Evolutionary conservation across 1,139 yeast genomes (phyloP), one percentile per base, ranked within the genome.

Genomic region (Yamadazyma trypodendri): DNA sequence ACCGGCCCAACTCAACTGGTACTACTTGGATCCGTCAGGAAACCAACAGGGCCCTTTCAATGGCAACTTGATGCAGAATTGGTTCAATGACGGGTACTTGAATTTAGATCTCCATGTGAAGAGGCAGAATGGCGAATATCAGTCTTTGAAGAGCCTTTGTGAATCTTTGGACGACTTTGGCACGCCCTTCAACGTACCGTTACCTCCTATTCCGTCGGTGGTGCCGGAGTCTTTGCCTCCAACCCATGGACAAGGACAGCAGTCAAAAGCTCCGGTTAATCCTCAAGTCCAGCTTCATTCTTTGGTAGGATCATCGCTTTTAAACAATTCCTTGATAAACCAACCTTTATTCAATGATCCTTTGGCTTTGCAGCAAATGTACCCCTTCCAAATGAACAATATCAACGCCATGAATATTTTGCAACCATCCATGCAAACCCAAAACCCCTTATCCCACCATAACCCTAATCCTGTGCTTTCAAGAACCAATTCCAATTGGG

Each of bases 1-100:
- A 1, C 56, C 71, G 10, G 74, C 65, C 16, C 61, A 68, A 37
- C 70, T 81, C 49, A 66, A 72, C 40, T 87, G 96, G 96, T 67
- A 62, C 42, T 87, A 87, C 54, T 64, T 81, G 40, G 96, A 87
- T 55, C 81, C 87, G 0, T 60, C 73, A 32, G 87, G 86, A 2
- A 72, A 63, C 38, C 82, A 79, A 44, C 95, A 85, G 54, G 96
- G 96, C 17, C 95, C 96, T 2, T 87, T 86, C 56, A 70, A 71
- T 37, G 89, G 94, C 1, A 61, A 66, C 20, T 62, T 75, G 65
- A 87, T 87, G 96, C 94, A 86, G 47, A 79, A 70, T 37, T 87
- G 96, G 96, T 76, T 75, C 43, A 56, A 72, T 5, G 77, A 75
- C 23, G 81, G 82, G 2, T 85, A 84, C 60, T 68, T 87, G 45